Percentiles rank a stretch among this genome's conserved stretches.
These are phyloP conservation scores for Aspergillus sclerotialis DNA, from an alignment of 2,329 filamentous ascomycete genomes.

Conservation along the genomic window DNA sequence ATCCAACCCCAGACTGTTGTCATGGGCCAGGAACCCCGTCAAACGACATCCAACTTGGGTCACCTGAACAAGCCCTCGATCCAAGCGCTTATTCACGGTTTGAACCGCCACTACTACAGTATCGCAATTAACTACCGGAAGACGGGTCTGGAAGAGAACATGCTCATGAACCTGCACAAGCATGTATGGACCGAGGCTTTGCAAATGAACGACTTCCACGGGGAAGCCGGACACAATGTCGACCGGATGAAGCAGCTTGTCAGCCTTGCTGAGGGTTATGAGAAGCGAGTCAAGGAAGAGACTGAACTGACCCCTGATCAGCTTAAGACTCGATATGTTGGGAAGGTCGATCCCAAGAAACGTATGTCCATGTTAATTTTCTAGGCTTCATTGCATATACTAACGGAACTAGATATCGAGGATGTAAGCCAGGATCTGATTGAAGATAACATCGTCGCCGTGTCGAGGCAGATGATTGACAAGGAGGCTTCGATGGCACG, in stretches of 20 bases:
- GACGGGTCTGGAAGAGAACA: constrained; percentile 95
- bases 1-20: constrained; percentile 98
- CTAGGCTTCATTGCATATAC: constrained; percentile 3
- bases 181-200: constrained; percentile 98
- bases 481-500: constrained; percentile 91
- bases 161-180: constrained; percentile 99
- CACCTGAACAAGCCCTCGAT: constrained; percentile 99
- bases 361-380: constrained; percentile 42
- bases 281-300: constrained; percentile 98
- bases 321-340: constrained; percentile 96
- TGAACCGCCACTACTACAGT: constrained; percentile 98
- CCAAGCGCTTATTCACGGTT: constrained; percentile 93
- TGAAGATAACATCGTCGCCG: constrained; percentile 97
- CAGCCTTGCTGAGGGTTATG: constrained; percentile 85
- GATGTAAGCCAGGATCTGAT: constrained; percentile 94
- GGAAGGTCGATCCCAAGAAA: constrained; percentile 99
- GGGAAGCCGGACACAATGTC: constrained; percentile 77
- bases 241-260: constrained; percentile 85
- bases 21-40: constrained; percentile 94
- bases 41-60: constrained; percentile 95
- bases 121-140: constrained; percentile 98
- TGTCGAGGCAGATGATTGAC: constrained; percentile 99
- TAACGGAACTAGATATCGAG: constrained; percentile 61
- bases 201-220: constrained; percentile 91
- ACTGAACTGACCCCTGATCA: constrained; percentile 95